Percentiles rank a stretch among this genome's conserved stretches.
phyloP scores from a whole-genome alignment of 768 basidiomycete species.

The Cubamyces sp. region DNA sequence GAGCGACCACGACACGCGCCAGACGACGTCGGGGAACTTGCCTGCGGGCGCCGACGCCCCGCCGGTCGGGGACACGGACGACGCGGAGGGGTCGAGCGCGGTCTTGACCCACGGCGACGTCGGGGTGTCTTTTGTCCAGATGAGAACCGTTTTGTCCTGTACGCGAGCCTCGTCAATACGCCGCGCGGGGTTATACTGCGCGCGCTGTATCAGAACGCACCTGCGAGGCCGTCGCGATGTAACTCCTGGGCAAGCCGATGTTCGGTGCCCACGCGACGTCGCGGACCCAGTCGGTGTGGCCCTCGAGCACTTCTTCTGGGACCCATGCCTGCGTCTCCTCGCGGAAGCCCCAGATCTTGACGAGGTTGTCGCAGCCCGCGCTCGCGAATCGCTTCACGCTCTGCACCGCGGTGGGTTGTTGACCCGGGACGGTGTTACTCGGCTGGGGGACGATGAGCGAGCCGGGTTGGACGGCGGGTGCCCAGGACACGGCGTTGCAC shows the following conservation, averaged over 20 bases:
- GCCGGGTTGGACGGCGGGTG: conserved; percentile 86
- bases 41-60: conserved; percentile 49
- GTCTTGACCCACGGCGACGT: conserved; percentile 79
- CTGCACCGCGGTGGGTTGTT: conserved; percentile 41
- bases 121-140: conserved; percentile 88
- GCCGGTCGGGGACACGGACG: conserved; percentile 48
- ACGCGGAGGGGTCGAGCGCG: conserved; percentile 69
- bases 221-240: conserved; percentile 96
- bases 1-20: conserved; percentile 98
- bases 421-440: conserved; percentile 49
- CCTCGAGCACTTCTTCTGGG: conserved; percentile 88
- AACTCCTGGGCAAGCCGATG: conserved; percentile 91
- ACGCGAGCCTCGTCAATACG: not conserved
- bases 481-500: conserved; percentile 98
- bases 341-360: conserved; percentile 91
- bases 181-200: not conserved
- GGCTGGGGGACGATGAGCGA: conserved; percentile 78
- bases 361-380: conserved; percentile 95
- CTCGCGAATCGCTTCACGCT: conserved; percentile 91
- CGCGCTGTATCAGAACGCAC: conserved; percentile 38
- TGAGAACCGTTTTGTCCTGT: conserved; percentile 82
- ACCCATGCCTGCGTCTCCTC: conserved; percentile 89
- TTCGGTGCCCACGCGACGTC: conserved; percentile 99
- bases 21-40: conserved; percentile 96
- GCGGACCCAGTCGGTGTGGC: conserved; percentile 96